phyloP scores from a whole-genome alignment of 2,329 filamentous ascomycete species.

The Cucurbitaria berberidis region DNA sequence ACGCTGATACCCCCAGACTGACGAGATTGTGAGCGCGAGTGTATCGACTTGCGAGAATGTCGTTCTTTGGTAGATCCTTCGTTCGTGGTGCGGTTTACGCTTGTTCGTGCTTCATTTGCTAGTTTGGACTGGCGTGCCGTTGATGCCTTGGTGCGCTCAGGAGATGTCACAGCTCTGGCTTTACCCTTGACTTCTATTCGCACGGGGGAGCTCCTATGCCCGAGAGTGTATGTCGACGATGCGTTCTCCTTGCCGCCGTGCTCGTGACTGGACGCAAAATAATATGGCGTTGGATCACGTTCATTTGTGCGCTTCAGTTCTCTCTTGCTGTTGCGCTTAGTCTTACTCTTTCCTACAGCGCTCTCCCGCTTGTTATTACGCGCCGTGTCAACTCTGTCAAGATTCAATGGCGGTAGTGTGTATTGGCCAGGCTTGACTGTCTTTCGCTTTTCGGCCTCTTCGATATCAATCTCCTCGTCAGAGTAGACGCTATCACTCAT shows the following conservation, averaged over 20 bases:
- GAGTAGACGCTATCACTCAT: conserved; percentile 42
- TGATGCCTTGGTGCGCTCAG: conserved; percentile 22
- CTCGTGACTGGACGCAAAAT: conserved; percentile 19
- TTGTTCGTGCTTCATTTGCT: conserved; percentile 5
- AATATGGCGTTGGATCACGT: conserved; percentile 37
- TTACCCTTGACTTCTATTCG: conserved; percentile 2
- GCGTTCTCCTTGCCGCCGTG: conserved; percentile 44
- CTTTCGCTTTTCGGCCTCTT: conserved; percentile 28
- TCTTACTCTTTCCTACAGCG: conserved; percentile 15
- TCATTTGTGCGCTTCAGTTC: conserved; percentile 33
- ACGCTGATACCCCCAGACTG: conserved; percentile 12
- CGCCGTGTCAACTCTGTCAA: conserved; percentile 20
- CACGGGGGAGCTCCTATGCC: conserved; percentile 9
- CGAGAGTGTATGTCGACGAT: conserved; percentile 31
- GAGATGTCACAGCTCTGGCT: conserved; percentile 19
- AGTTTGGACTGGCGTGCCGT: conserved; percentile 14
- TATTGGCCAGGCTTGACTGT: conserved; percentile 31
- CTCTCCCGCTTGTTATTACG: conserved; percentile 23
- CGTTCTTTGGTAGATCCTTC: conserved; percentile 23
- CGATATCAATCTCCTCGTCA: conserved; percentile 35
- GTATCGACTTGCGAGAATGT: conserved; percentile 32
- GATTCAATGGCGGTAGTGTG: conserved; percentile 28
- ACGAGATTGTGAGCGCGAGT: conserved; percentile 30
- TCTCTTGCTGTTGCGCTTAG: conserved; percentile 20
- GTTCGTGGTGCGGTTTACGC: conserved; percentile 3